Percentiles rank a stretch among this genome's conserved stretches.
Conservation (phyloP, 2,329 filamentous ascomycete species). For the Fusarium stilboides region DNA sequence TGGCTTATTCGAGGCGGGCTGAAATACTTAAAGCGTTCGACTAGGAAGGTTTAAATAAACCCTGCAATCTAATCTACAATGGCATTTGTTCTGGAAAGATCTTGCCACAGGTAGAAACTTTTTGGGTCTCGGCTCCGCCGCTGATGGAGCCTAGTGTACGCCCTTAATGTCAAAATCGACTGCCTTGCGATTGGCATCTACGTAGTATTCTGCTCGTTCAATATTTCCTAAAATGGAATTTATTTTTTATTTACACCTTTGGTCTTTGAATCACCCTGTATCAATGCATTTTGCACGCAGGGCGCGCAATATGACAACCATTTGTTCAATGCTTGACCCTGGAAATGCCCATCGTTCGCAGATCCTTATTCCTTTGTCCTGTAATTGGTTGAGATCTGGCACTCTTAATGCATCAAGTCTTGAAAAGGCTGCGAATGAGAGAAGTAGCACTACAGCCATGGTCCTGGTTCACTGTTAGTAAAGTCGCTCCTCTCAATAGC, state of each 20-base stretch:
- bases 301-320: conserved; percentile 42
- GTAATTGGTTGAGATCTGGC: conserved; percentile 34
- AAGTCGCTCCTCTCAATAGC: rapidly evolving
- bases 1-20: not conserved
- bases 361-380: conserved; percentile 42
- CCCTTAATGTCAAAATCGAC: conserved; percentile 31
- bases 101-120: not conserved
- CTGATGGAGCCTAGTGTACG: conserved; percentile 11
- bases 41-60: not conserved
- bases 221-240: no score
- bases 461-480: conserved; percentile 20
- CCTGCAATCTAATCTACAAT: not conserved
- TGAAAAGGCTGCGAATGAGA: conserved; percentile 42
- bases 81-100: conserved; percentile 19
- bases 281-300: conserved; percentile 42
- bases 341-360: conserved; percentile 42
- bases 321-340: conserved; percentile 42
- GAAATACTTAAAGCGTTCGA: not conserved
- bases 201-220: no score
- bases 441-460: conserved; percentile 35
- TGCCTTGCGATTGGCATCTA: not conserved
- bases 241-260: not conserved
- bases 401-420: conserved; percentile 28
- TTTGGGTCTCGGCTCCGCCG: not conserved
- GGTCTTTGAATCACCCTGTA: conserved; percentile 2